A percentile compares a stretch with the other conserved stretches of the same genome.
Evolutionary conservation across 257 asterid genomes (phyloP).

Genomic region (Anisodus acutangulus): DNA sequence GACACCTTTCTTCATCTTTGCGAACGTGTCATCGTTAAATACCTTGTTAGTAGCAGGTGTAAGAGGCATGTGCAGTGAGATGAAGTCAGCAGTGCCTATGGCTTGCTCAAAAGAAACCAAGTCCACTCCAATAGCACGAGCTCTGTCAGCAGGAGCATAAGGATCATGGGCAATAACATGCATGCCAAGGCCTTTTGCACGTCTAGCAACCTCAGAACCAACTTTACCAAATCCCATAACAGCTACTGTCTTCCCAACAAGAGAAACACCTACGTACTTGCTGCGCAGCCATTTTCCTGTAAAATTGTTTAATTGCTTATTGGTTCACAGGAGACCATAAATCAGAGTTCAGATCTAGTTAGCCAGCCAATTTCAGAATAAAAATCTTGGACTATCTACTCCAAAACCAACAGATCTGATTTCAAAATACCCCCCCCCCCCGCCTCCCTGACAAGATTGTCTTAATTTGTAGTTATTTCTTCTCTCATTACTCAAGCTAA

Average conservation of each 20-base stretch:
- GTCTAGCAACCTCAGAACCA: slow-evolving; percentile 70
- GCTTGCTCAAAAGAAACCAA: slow-evolving; percentile 89
- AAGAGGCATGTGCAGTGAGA: slow-evolving; percentile 98
- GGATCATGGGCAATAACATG: slow-evolving; percentile 93
- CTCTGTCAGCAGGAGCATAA: slow-evolving; percentile 97
- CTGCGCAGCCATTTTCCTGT: slow-evolving; percentile 85
- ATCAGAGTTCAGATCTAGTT: slow-evolving; percentile 9
- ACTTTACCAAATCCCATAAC: slow-evolving; percentile 98
- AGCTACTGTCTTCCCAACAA: slow-evolving; percentile 92
- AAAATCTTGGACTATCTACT: not conserved
- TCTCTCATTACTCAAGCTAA: not conserved
- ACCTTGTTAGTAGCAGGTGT: slow-evolving; percentile 82
- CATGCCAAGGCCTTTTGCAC: slow-evolving; percentile 98
- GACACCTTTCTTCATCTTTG: slow-evolving; percentile 90
- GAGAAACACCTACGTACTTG: slow-evolving; percentile 75
- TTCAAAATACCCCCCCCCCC: not conserved
- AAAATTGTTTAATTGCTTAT: slow-evolving; percentile 1
- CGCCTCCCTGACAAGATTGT: not conserved
- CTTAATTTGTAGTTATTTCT: not conserved
- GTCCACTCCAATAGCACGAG: slow-evolving; percentile 90
- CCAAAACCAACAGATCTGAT: slow-evolving; percentile 25
- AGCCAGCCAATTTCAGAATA: not conserved
- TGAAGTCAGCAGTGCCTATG: slow-evolving; percentile 72
- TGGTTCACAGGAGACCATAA: slow-evolving; percentile 12
- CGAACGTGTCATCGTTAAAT: slow-evolving; percentile 81